Evolutionary conservation across 2,329 filamentous ascomycete species (phyloP).

Genomic region (Aspergillus vadensis): DNA sequence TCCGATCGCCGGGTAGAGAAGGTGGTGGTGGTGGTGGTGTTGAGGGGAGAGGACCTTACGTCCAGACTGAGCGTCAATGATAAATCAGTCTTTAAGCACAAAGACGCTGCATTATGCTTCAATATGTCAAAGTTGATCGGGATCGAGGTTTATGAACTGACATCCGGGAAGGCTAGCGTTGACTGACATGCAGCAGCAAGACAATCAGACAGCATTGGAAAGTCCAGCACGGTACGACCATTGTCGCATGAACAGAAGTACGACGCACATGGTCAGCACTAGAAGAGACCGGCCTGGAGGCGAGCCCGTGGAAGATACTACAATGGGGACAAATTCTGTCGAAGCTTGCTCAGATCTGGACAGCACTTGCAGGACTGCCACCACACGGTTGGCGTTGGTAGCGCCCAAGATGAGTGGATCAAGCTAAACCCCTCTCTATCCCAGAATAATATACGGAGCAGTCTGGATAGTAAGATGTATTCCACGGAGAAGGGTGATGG

Average conservation of each 20-base stretch:
- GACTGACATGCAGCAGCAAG: background rate
- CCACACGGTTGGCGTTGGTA: background rate
- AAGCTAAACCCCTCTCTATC: background rate
- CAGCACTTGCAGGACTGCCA: background rate
- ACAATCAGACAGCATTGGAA: background rate
- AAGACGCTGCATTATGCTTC: background rate
- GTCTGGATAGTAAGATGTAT: background rate
- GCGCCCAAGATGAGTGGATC: constrained; percentile 24
- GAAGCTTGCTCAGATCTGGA: background rate
- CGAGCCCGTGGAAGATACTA: background rate
- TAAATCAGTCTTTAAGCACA: background rate
- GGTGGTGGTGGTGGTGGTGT: no score
- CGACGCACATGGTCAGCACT: background rate
- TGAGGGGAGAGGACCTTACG: background rate
- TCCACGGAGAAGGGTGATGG: background rate
- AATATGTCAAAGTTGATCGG: background rate
- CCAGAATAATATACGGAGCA: background rate
- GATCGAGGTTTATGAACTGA: background rate
- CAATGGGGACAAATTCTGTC: background rate
- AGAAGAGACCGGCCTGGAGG: background rate
- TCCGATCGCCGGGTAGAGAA: background rate
- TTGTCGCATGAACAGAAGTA: background rate
- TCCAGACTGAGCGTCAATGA: background rate
- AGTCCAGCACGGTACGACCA: background rate
- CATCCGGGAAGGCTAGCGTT: background rate